A percentile compares a stretch with the other conserved stretches of the same genome.
Evolutionary conservation across 305 asterid genomes (phyloP).

Genomic region (Coffea humblotiana): DNA sequence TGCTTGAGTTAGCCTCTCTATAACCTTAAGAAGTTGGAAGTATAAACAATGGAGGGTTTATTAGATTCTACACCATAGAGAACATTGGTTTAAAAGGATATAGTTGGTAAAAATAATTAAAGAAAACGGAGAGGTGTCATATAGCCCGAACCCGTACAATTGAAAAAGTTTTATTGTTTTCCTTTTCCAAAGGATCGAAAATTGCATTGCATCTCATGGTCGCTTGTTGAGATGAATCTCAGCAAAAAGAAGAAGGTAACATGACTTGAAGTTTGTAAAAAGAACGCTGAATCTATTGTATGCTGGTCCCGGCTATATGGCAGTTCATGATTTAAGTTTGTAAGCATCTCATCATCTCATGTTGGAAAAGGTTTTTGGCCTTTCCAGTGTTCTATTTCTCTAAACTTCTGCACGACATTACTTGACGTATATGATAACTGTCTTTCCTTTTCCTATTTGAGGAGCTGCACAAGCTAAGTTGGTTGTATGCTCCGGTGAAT

Average conservation of each 20-base stretch:
- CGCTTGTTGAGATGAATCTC: slow-evolving; percentile 2
- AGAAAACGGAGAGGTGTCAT: neutral
- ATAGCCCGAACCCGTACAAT: neutral
- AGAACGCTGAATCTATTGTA: neutral
- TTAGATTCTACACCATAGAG: neutral
- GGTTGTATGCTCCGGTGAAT: neutral
- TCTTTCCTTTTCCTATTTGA: neutral
- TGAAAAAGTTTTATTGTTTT: neutral
- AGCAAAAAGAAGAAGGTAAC: neutral
- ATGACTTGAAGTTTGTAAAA: neutral
- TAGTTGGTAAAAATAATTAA: neutral
- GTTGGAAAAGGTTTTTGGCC: neutral
- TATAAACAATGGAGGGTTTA: neutral
- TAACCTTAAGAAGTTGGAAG: neutral
- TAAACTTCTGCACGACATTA: slow-evolving; percentile 7
- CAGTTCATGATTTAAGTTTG: neutral
- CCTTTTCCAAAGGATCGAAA: neutral
- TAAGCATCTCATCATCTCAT: neutral
- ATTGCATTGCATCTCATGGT: neutral
- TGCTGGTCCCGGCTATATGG: neutral
- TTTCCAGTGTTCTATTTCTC: neutral
- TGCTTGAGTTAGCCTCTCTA: neutral
- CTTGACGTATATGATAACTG: neutral
- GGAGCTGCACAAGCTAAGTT: neutral
- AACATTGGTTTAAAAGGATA: neutral